Evolutionary conservation across 139 green algal species (phyloP), one percentile per base, ranked within the genome.

Genomic region (Eudorina sp.): DNA sequence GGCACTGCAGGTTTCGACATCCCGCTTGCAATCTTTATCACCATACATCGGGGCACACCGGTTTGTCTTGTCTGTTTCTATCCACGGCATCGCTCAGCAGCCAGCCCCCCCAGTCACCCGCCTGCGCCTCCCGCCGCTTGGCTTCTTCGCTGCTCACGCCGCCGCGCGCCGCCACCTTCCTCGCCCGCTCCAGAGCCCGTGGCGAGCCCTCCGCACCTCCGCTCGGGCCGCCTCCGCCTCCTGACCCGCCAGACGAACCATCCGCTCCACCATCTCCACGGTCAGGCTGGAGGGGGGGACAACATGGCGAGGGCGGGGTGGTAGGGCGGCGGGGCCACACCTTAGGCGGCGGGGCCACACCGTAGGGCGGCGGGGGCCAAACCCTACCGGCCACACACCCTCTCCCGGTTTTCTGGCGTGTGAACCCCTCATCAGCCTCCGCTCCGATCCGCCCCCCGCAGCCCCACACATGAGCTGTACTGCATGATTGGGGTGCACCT

Each of bases 151-250:
- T 77, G 0, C 43, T 27, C 55, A 89, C 55, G 21, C 38, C 36
- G 14, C 40, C 55, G 5, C 21, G 41, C 8, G 5, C 13, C 6
- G 6, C 36, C 13, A 31, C 60, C 62, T 7, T 18, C 79, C 29
- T 62, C 3, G 81, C 58, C 11, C 69, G 73, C 48, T 96, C 93
- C 34, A 94, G 94, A 45, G 93, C 77, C 72, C 91, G 64, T 96
- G 94, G 6, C 96, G 88, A 23, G 90, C 93, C 46, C 93, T 74
- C 34, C 96, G 79, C 16, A 98, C 92, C 21, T 85, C 84, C 31
- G 94, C 81, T 86, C 95, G 96, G 4, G 94, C 92, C 19, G 34
- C 51, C 85, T 98, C 96, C 1, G 77, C 94, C 87, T 96, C 94
- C 73, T 91, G 83, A 29, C 86, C 70, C 46, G 93, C 93, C 75